These are phyloP conservation scores for Solanum clarkiae DNA, from an alignment of 257 asterid species.

Conservation along the genomic window DNA sequence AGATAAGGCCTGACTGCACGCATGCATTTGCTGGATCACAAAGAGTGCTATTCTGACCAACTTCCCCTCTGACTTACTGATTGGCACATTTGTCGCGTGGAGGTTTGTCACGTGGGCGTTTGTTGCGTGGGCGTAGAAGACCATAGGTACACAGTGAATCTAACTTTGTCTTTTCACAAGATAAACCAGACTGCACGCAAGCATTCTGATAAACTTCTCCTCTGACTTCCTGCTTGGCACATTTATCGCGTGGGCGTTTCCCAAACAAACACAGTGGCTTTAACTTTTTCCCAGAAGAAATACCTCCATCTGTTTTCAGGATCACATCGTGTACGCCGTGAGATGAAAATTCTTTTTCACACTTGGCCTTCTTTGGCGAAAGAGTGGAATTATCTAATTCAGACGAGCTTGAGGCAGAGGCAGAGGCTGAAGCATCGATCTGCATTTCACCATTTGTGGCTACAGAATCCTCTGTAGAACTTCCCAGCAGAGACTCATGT, in stretches of 20 bases:
- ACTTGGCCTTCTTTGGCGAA: background rate
- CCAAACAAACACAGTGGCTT: conserved; percentile 57
- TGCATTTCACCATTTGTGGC: conserved; percentile 2
- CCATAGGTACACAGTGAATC: too few species aligned
- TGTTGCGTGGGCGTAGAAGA: background rate
- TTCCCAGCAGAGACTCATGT: background rate
- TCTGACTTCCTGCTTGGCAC: too few species aligned
- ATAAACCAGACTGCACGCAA: too few species aligned
- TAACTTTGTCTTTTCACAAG: too few species aligned
- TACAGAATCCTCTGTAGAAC: conserved; percentile 6
- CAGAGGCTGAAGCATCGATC: background rate
- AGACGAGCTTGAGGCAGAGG: background rate
- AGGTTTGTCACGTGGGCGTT: background rate
- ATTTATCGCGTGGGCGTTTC: conserved; percentile 14
- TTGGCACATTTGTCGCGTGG: too few species aligned
- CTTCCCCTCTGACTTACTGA: too few species aligned
- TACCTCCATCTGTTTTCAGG: conserved; percentile 13
- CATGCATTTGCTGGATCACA: background rate
- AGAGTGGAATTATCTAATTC: conserved; percentile 1
- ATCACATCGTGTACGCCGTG: conserved; percentile 3
- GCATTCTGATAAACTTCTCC: too few species aligned
- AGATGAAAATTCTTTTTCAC: conserved; percentile 6
- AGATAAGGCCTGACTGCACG: background rate
- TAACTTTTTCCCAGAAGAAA: conserved; percentile 10
- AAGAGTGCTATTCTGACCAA: too few species aligned